These are phyloP conservation scores for Citrus sinensis DNA, from an alignment of 345 rosid species.

Conservation along the genomic window DNA sequence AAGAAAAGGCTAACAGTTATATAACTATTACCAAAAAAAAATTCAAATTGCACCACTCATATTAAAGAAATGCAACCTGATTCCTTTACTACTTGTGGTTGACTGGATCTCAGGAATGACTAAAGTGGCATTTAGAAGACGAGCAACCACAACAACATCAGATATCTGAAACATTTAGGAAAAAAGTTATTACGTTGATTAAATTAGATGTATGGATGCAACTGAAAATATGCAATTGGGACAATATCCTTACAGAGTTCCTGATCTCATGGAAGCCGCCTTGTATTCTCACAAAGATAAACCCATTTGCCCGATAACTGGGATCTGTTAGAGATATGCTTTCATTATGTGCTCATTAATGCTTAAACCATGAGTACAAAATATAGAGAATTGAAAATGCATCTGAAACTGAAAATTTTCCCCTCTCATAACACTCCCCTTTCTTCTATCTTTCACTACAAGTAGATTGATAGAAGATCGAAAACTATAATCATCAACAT, in stretches of 20 bases:
- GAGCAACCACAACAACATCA: slow-evolving; percentile 78
- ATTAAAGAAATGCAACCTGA: slow-evolving; percentile 47
- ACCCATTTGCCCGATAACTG: slow-evolving; percentile 55
- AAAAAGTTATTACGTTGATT: slow-evolving; percentile 7
- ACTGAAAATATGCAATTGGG: background rate
- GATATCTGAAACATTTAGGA: slow-evolving; percentile 47
- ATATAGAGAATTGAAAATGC: background rate
- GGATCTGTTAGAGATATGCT: slow-evolving; percentile 50
- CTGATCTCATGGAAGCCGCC: slow-evolving; percentile 98
- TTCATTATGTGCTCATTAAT: background rate
- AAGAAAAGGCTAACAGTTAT: background rate
- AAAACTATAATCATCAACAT: background rate
- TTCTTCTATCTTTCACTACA: background rate
- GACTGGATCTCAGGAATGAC: slow-evolving; percentile 97
- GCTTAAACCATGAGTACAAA: background rate
- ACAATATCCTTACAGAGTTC: slow-evolving; percentile 68
- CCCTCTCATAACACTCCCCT: background rate
- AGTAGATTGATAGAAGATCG: background rate
- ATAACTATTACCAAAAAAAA: background rate
- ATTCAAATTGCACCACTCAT: background rate
- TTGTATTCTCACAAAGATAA: slow-evolving; percentile 86
- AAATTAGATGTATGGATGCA: background rate
- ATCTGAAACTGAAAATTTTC: background rate
- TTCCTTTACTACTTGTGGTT: slow-evolving; percentile 97
- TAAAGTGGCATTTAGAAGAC: slow-evolving; percentile 89